These are phyloP conservation scores for Myriosclerotinia duriaeana DNA, from an alignment of 2,329 filamentous ascomycete genomes.

Conservation along the genomic window DNA sequence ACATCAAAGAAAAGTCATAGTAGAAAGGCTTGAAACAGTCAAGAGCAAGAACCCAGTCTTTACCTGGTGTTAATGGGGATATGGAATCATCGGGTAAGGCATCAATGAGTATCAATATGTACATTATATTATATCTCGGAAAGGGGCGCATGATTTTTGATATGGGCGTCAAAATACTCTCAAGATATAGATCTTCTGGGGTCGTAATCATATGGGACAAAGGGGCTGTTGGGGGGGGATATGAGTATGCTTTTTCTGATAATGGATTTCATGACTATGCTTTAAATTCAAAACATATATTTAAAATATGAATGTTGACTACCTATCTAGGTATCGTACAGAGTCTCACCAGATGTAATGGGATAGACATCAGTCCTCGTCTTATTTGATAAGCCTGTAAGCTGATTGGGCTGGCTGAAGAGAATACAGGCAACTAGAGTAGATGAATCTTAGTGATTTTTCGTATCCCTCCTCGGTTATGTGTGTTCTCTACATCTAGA, in stretches of 20 bases:
- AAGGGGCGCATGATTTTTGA: constrained; percentile 10
- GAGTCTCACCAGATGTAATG: not conserved
- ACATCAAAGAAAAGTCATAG: constrained; percentile 89
- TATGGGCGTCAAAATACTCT: constrained; percentile 21
- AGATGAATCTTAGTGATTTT: not conserved
- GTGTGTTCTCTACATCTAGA: too few species aligned
- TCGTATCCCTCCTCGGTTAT: too few species aligned
- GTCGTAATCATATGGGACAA: constrained; percentile 12
- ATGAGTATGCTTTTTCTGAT: constrained; percentile 7
- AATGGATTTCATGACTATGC: not conserved
- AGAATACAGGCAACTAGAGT: not conserved
- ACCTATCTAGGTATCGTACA: not conserved
- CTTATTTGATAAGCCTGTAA: not conserved
- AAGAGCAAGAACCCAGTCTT: constrained; percentile 96
- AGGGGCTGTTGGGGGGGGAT: not conserved
- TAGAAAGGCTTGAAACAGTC: constrained; percentile 91
- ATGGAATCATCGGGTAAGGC: constrained; percentile 16
- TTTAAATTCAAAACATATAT: not conserved
- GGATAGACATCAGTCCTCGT: not conserved
- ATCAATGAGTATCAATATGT: constrained; percentile 15
- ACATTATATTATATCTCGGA: constrained; percentile 23
- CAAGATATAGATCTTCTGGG: constrained; percentile 23
- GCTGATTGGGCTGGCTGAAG: not conserved
- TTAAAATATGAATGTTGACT: not conserved
- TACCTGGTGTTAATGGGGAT: constrained; percentile 77